Evolutionary conservation across 495 filamentous ascomycete genomes (phyloP).

Genomic region (Aspergillus indologenus): DNA sequence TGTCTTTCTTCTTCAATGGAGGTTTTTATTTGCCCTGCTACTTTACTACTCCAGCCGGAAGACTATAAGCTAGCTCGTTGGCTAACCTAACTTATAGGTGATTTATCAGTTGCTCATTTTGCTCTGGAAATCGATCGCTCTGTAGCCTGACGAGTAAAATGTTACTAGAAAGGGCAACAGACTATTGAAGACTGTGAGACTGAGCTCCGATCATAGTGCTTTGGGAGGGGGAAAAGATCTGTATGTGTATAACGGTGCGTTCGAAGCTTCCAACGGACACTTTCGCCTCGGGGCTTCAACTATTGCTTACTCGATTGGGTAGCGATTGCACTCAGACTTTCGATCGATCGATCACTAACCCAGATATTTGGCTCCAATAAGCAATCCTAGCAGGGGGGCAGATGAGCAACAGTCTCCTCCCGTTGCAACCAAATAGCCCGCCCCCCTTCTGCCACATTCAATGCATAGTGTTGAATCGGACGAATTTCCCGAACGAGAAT

Average conservation of each 20-base stretch:
- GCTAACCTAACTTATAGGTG: too few relatives aligned
- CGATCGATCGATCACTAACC: conserved; percentile 12
- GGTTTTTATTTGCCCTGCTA: too few relatives aligned
- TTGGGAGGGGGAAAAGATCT: background rate
- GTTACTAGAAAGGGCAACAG: background rate
- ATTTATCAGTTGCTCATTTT: background rate
- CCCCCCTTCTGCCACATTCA: background rate
- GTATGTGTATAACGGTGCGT: conserved; percentile 5
- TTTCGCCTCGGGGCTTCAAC: conserved; percentile 1
- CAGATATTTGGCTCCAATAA: conserved; percentile 4
- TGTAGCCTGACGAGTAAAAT: background rate
- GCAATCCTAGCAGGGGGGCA: background rate
- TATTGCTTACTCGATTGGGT: conserved; percentile 4
- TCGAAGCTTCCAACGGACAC: conserved; percentile 1
- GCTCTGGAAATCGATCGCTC: background rate
- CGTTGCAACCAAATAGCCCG: conserved; percentile 7
- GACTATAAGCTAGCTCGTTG: too few relatives aligned
- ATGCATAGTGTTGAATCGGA: conserved; percentile 1
- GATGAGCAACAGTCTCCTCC: background rate
- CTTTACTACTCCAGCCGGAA: too few relatives aligned
- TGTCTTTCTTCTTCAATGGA: too few relatives aligned
- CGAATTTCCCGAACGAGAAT: conserved; percentile 14
- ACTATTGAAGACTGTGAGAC: conserved; percentile 9
- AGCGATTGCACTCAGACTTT: conserved; percentile 4
- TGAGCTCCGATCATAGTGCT: conserved; percentile 1